Evolutionary conservation across 2,329 filamentous ascomycete genomes (phyloP).

Genomic region (Hymenoscyphus repandus): DNA sequence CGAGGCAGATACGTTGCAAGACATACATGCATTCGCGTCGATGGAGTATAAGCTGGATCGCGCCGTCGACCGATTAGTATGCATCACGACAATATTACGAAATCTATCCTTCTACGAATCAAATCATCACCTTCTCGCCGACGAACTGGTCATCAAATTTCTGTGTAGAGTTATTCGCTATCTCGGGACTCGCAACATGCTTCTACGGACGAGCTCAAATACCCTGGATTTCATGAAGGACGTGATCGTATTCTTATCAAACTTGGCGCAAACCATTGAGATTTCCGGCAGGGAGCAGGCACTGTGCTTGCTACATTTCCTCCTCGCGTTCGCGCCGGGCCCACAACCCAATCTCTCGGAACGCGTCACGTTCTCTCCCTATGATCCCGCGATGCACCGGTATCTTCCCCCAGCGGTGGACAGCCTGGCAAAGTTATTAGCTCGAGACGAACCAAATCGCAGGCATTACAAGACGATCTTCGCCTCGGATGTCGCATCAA

Average conservation of each 20-base stretch:
- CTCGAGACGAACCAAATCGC: conserved; percentile 88
- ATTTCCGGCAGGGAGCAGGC: conserved; percentile 85
- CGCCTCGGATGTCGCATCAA: conserved; percentile 59
- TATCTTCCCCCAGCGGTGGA: conserved; percentile 90
- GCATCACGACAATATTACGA: conserved; percentile 84
- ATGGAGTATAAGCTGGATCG: conserved; percentile 76
- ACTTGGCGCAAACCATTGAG: conserved; percentile 75
- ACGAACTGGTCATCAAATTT: conserved; percentile 74
- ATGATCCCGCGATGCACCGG: conserved; percentile 74
- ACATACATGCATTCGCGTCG: conserved; percentile 69
- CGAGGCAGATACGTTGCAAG: conserved; percentile 68
- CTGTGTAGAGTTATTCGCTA: conserved; percentile 79
- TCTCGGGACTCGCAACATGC: conserved; percentile 81
- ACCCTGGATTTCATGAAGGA: conserved; percentile 98
- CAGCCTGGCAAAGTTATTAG: conserved; percentile 83
- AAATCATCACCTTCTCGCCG: conserved; percentile 72
- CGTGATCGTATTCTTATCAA: conserved; percentile 80
- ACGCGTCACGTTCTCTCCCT: conserved; percentile 70
- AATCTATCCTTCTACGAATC: conserved; percentile 83
- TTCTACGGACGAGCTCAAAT: conserved; percentile 76
- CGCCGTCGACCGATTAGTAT: conserved; percentile 80
- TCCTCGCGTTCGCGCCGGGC: conserved; percentile 82
- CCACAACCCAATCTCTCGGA: conserved; percentile 58
- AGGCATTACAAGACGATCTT: conserved; percentile 81
- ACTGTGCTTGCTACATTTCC: conserved; percentile 77